A percentile compares a stretch with the other conserved stretches of the same genome.
phyloP scores from a whole-genome alignment of 169 alveolate genomes.

The Cryptosporidium tyzzeri region DNA sequence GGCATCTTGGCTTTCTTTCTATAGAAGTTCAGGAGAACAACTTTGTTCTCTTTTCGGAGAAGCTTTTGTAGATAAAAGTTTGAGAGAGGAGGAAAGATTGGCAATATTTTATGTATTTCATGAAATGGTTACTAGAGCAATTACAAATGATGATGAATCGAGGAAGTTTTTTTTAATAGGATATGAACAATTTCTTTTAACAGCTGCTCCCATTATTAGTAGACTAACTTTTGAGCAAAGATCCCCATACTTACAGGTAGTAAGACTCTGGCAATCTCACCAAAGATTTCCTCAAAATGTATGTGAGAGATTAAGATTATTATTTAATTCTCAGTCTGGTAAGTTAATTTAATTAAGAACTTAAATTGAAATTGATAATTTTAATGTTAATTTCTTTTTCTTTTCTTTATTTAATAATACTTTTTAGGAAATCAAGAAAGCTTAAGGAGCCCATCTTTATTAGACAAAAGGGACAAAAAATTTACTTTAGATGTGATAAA shows the following conservation, averaged over 20 bases:
- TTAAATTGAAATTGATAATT: too few species aligned
- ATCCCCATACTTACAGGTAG: slow-evolving; percentile 66
- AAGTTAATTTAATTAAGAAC: neutral
- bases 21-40: slow-evolving; percentile 64
- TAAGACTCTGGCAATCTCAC: slow-evolving; percentile 46
- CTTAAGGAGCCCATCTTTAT: neutral
- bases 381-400: too few species aligned
- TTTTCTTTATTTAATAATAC: neutral
- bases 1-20: slow-evolving; percentile 76
- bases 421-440: slow-evolving; percentile 51
- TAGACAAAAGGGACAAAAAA: slow-evolving; percentile 38
- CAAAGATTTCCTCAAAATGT: slow-evolving; percentile 61
- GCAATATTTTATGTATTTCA: slow-evolving; percentile 73
- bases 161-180: slow-evolving; percentile 55
- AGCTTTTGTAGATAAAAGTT: slow-evolving; percentile 69
- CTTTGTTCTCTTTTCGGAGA: slow-evolving; percentile 72
- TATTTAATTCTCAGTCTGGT: slow-evolving; percentile 64
- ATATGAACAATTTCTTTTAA: slow-evolving; percentile 62
- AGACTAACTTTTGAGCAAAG: slow-evolving; percentile 49
- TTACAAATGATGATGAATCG: slow-evolving; percentile 57
- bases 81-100: slow-evolving; percentile 51
- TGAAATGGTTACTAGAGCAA: slow-evolving; percentile 62
- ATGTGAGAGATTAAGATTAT: slow-evolving; percentile 62
- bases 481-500: slow-evolving; percentile 32
- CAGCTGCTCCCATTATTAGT: slow-evolving; percentile 70